Conservation (phyloP, 192 early-diverging fungal species). For the Linnemannia schmuckeri region DNA sequence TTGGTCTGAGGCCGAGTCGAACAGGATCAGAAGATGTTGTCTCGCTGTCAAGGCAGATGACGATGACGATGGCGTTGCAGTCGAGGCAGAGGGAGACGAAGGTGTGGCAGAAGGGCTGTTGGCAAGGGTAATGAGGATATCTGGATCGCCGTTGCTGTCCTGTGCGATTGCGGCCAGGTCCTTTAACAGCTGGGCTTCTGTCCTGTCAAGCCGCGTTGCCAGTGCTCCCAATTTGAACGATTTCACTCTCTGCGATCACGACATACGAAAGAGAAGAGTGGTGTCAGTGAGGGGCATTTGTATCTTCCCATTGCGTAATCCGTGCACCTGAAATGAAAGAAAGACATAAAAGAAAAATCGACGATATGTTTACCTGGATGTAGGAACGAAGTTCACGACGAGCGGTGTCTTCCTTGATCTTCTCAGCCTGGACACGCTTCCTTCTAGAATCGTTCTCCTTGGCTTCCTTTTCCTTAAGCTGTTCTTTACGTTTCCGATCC, state of each 20-base stretch:
- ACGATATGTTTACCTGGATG: conserved; percentile 27
- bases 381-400: conserved; percentile 42
- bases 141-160: not conserved
- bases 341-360: not conserved
- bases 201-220: conserved; percentile 27
- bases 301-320: not conserved
- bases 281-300: not conserved
- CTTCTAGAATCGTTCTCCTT: conserved; percentile 24
- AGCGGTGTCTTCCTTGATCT: conserved; percentile 18
- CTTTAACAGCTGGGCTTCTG: conserved; percentile 38
- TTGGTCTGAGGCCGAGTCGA: conserved; percentile 23
- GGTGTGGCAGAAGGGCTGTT: not conserved
- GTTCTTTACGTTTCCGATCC: conserved; percentile 45
- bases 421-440: conserved; percentile 28
- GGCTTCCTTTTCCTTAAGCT: conserved; percentile 31
- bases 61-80: not conserved
- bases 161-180: conserved; percentile 33
- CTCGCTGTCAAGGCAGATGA: not conserved
- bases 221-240: conserved; percentile 29
- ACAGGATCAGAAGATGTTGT: conserved; percentile 28
- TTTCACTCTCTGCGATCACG: conserved; percentile 19
- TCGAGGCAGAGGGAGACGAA: not conserved
- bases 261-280: not conserved
- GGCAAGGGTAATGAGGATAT: conserved; percentile 17
- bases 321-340: not conserved